A percentile compares a stretch with the other conserved stretches of the same genome.
These are phyloP conservation scores for Chrysanthemum makinoi DNA, from an alignment of 129 eudicot genomes.

Conservation along the genomic window DNA sequence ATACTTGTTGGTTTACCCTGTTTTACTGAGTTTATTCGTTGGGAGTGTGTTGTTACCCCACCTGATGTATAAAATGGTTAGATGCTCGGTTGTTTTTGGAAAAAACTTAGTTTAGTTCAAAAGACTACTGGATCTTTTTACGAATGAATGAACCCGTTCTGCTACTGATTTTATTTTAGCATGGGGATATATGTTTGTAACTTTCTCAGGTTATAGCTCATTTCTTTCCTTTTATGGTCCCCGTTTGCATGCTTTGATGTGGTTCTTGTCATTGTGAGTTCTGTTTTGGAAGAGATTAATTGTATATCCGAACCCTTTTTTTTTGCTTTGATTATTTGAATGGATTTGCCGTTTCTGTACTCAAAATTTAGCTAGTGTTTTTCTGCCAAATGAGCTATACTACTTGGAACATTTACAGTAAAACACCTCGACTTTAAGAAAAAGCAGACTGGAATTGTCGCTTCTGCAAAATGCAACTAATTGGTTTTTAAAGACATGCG, in stretches of 20 bases:
- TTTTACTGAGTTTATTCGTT: constrained; percentile 24
- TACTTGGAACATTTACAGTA: too few relatives aligned
- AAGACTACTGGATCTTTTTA: constrained; percentile 6
- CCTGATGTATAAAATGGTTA: constrained; percentile 34
- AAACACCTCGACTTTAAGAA: too few relatives aligned
- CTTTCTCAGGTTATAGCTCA: constrained; percentile 19
- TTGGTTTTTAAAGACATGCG: too few relatives aligned
- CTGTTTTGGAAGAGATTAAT: too few relatives aligned
- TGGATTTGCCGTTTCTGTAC: too few relatives aligned
- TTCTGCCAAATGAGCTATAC: too few relatives aligned
- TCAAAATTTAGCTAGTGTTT: too few relatives aligned
- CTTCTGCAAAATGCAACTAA: too few relatives aligned
- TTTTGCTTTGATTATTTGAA: too few relatives aligned
- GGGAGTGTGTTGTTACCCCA: neutral
- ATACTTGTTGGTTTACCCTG: constrained; percentile 14
- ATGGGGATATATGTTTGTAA: constrained; percentile 24
- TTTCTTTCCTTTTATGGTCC: neutral
- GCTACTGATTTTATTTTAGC: constrained; percentile 33
- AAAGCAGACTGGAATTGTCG: too few relatives aligned
- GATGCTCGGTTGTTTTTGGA: constrained; percentile 26
- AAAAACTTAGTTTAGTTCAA: constrained; percentile 16
- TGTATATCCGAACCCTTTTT: too few relatives aligned
- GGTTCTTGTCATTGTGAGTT: neutral
- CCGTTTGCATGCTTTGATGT: neutral
- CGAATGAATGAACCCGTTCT: constrained; percentile 21